Evolutionary conservation across 108 stramenopile species (phyloP).

Genomic region (Chaetoceros muelleri): DNA sequence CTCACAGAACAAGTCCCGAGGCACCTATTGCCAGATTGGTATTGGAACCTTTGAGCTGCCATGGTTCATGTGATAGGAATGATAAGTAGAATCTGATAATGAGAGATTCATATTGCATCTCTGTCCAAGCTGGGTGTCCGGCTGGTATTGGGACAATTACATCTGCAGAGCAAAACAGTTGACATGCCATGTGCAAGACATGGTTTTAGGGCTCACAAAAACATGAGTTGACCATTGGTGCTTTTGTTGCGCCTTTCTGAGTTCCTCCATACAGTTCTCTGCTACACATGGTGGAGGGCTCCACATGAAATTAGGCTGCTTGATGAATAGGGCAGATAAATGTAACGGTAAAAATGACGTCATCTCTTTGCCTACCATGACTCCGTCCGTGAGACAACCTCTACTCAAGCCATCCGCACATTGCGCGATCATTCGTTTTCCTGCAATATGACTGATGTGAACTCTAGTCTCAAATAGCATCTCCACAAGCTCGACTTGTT

Average conservation of each 20-base stretch:
- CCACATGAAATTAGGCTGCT: slow-evolving; percentile 12
- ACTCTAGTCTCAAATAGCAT: slow-evolving; percentile 6
- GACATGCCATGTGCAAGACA: slow-evolving; percentile 26
- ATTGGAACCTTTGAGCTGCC: slow-evolving; percentile 8
- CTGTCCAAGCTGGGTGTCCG: slow-evolving; percentile 11
- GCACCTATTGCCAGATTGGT: slow-evolving; percentile 6
- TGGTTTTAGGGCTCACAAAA: slow-evolving; percentile 18
- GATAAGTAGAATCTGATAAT: slow-evolving; percentile 23
- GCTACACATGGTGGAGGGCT: too few relatives aligned
- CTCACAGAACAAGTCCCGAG: too few relatives aligned
- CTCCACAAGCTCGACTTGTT: slow-evolving; percentile 13
- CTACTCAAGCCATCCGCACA: slow-evolving; percentile 13
- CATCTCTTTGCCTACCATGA: slow-evolving; percentile 9
- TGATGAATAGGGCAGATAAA: slow-evolving; percentile 9
- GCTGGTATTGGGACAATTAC: slow-evolving; percentile 3
- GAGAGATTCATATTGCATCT: slow-evolving; percentile 19
- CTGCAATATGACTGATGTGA: slow-evolving; percentile 14
- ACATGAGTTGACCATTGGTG: slow-evolving; percentile 4
- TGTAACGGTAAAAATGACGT: slow-evolving; percentile 15
- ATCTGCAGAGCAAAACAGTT: slow-evolving; percentile 12
- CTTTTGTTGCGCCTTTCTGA: slow-evolving; percentile 16
- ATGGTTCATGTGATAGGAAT: slow-evolving; percentile 12
- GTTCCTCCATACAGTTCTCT: slow-evolving; percentile 17
- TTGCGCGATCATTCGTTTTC: slow-evolving; percentile 13
- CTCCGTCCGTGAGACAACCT: too few relatives aligned